Conservation (phyloP, 768 basidiomycete genomes). For the Saitozyma sp. region DNA sequence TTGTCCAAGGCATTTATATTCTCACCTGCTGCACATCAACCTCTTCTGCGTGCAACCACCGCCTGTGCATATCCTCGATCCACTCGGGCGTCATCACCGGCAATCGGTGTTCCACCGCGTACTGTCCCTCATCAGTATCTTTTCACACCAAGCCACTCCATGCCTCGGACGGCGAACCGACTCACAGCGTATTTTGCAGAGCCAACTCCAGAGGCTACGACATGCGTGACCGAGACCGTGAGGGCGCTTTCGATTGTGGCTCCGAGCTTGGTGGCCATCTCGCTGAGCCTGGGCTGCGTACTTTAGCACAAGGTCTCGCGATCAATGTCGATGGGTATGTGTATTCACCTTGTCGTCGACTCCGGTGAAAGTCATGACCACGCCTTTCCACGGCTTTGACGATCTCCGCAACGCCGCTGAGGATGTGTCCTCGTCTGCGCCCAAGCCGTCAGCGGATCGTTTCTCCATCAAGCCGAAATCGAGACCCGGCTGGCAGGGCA, state of each 20-base stretch:
- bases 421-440: conserved; percentile 31
- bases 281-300: conserved; percentile 68
- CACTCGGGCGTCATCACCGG: conserved; percentile 77
- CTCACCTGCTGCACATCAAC: conserved; percentile 67
- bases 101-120: conserved; percentile 74
- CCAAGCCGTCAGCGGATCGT: too few species aligned
- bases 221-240: conserved; percentile 83
- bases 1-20: neutral
- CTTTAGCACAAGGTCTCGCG: conserved; percentile 6
- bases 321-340: neutral
- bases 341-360: conserved; percentile 39
- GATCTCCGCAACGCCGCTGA: conserved; percentile 22
- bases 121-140: conserved; percentile 57
- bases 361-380: conserved; percentile 41
- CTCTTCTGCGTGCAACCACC: conserved; percentile 79
- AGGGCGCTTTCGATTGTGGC: conserved; percentile 69
- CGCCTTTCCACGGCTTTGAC: conserved; percentile 32
- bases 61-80: conserved; percentile 68
- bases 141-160: too few species aligned
- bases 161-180: neutral
- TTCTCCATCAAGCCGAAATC: too few species aligned
- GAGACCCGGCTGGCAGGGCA: too few species aligned
- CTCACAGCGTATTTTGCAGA: conserved; percentile 79
- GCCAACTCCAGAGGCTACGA: conserved; percentile 76
- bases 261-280: conserved; percentile 77